A percentile compares a stretch with the other conserved stretches of the same genome.
Conservation (phyloP, 345 rosid species). For the Gossypium herbaceum region DNA sequence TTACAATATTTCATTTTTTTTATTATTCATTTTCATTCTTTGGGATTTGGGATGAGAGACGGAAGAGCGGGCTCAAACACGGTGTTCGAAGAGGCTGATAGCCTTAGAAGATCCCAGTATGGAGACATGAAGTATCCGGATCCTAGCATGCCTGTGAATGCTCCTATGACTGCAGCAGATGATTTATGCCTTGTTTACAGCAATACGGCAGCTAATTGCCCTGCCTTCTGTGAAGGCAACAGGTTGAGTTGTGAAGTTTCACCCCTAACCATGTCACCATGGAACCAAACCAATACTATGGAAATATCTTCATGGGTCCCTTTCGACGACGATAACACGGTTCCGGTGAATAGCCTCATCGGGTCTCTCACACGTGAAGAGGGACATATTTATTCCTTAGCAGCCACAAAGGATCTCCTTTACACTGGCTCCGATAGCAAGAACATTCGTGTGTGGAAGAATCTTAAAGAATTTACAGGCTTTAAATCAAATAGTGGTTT, state of each 20-base stretch:
- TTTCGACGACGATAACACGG: slow-evolving; percentile 29
- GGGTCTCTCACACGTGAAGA: slow-evolving; percentile 92
- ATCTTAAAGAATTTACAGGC: slow-evolving; percentile 74
- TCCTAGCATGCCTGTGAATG: slow-evolving; percentile 34
- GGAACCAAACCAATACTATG: slow-evolving; percentile 75
- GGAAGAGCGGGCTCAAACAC: not conserved
- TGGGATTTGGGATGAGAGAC: not conserved
- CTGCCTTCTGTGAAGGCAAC: slow-evolving; percentile 28
- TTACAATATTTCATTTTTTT: not conserved
- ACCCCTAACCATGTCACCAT: slow-evolving; percentile 94
- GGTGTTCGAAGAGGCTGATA: slow-evolving; percentile 33
- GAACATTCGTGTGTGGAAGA: slow-evolving; percentile 96
- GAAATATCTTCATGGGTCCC: slow-evolving; percentile 45
- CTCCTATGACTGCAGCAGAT: slow-evolving; percentile 31
- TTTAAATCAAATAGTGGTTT: slow-evolving; percentile 91
- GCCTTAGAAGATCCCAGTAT: slow-evolving; percentile 21
- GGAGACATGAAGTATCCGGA: slow-evolving; percentile 35
- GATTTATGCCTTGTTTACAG: slow-evolving; percentile 54
- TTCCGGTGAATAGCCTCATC: slow-evolving; percentile 55
- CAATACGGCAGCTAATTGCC: slow-evolving; percentile 54
- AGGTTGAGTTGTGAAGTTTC: slow-evolving; percentile 89
- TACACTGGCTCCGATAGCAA: slow-evolving; percentile 97
- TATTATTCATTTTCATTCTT: not conserved
- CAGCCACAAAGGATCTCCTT: slow-evolving; percentile 73
- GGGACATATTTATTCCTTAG: slow-evolving; percentile 91